These are phyloP conservation scores for Vinca minor DNA, from an alignment of 257 asterid genomes.

Conservation along the genomic window DNA sequence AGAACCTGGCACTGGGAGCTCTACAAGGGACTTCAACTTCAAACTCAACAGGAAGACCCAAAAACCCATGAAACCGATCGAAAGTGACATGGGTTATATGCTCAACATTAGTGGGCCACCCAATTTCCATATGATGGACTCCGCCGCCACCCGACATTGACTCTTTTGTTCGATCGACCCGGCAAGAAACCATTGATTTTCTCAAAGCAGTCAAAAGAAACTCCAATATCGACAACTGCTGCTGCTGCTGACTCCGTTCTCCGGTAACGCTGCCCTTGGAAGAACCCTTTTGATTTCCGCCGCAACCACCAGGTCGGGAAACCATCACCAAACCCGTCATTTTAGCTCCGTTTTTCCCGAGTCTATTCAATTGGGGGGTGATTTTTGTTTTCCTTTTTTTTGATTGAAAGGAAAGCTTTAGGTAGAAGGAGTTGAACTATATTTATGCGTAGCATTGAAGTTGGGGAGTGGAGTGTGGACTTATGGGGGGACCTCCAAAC, in stretches of 20 bases:
- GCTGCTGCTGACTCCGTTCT: slow-evolving; percentile 37
- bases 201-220: slow-evolving; percentile 67
- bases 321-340: slow-evolving; percentile 73
- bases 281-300: slow-evolving; percentile 17
- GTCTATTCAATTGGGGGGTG: too few relatives aligned
- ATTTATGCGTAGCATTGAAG: slow-evolving; percentile 25
- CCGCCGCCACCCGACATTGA: slow-evolving; percentile 52
- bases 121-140: slow-evolving; percentile 80
- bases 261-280: neutral
- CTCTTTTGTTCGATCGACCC: slow-evolving; percentile 51
- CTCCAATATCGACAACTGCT: slow-evolving; percentile 59
- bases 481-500: slow-evolving; percentile 37
- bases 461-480: slow-evolving; percentile 27
- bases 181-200: slow-evolving; percentile 88
- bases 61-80: slow-evolving; percentile 83
- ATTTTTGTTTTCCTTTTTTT: too few relatives aligned
- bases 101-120: slow-evolving; percentile 89
- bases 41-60: slow-evolving; percentile 92
- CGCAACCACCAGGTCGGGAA: slow-evolving; percentile 52
- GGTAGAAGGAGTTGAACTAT: neutral
- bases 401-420: slow-evolving; percentile 4
- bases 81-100: slow-evolving; percentile 92
- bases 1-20: slow-evolving; percentile 95
- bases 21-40: slow-evolving; percentile 73
- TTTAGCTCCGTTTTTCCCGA: neutral